These are phyloP conservation scores for Obba rivulosa DNA, from an alignment of 768 basidiomycete species.

Conservation along the genomic window DNA sequence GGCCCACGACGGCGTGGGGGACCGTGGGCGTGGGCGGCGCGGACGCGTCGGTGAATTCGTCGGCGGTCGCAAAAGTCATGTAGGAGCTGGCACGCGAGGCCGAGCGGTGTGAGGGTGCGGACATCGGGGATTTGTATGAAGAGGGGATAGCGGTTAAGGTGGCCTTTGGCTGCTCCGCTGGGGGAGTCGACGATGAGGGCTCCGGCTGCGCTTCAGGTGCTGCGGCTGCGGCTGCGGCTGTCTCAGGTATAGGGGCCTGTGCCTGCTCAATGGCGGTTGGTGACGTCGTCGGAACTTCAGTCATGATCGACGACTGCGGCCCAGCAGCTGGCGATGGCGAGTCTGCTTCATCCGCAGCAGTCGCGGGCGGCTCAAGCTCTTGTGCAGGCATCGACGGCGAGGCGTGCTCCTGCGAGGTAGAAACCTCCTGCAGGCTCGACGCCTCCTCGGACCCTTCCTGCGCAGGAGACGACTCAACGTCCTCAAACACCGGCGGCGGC, in stretches of 20 bases:
- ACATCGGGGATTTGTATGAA: conserved; percentile 8
- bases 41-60: conserved; percentile 10
- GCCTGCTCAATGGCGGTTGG: neutral
- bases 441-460: neutral
- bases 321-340: neutral
- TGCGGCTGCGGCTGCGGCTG: neutral
- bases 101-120: conserved; percentile 9
- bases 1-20: neutral
- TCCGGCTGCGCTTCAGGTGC: neutral
- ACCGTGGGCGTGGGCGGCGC: neutral
- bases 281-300: neutral
- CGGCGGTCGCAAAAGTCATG: conserved; percentile 21
- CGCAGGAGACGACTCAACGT: conserved; percentile 5
- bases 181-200: neutral
- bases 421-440: neutral
- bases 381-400: neutral
- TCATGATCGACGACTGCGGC: neutral
- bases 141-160: conserved; percentile 6
- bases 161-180: neutral
- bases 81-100: conserved; percentile 21
- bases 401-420: neutral
- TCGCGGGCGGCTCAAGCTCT: neutral
- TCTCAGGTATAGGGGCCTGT: neutral
- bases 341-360: neutral
- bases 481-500: conserved; percentile 29